These are phyloP conservation scores for Caloboletus firmus DNA, from an alignment of 1,284 basidiomycete genomes.

Conservation along the genomic window DNA sequence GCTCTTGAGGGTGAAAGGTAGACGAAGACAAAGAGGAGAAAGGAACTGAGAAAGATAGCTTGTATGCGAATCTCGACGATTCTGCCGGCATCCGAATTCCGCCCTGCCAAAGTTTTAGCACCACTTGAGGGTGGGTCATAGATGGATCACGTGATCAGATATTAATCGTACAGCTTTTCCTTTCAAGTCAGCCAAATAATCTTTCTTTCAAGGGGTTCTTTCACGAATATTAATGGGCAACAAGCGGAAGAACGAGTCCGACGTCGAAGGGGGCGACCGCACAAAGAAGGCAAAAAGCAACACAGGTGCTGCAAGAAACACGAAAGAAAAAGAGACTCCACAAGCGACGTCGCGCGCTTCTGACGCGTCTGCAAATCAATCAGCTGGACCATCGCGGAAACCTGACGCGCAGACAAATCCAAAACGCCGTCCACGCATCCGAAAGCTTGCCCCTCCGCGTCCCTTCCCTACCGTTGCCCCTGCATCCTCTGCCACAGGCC, in stretches of 20 bases:
- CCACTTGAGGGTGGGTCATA: conserved; percentile 28
- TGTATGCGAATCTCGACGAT: conserved; percentile 5
- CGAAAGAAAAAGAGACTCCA: conserved; percentile 2
- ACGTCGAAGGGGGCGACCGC: neutral
- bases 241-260: conserved; percentile 28
- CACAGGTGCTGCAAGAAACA: neutral
- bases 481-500: conserved; percentile 75
- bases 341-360: neutral
- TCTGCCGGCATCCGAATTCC: conserved; percentile 19
- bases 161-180: neutral
- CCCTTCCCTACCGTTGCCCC: conserved; percentile 77
- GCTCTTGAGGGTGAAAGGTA: conserved; percentile 1
- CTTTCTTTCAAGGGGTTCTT: neutral
- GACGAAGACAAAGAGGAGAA: neutral
- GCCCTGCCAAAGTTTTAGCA: conserved; percentile 3
- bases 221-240: conserved; percentile 14
- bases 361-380: conserved; percentile 1
- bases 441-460: conserved; percentile 67
- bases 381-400: conserved; percentile 3
- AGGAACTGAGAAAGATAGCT: neutral
- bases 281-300: conserved; percentile 22
- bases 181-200: no score
- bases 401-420: conserved; percentile 3
- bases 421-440: conserved; percentile 41
- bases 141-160: conserved; percentile 12